These are phyloP conservation scores for Pyrenochaeta sp. DNA, from an alignment of 2,329 filamentous ascomycete species.

Conservation along the genomic window DNA sequence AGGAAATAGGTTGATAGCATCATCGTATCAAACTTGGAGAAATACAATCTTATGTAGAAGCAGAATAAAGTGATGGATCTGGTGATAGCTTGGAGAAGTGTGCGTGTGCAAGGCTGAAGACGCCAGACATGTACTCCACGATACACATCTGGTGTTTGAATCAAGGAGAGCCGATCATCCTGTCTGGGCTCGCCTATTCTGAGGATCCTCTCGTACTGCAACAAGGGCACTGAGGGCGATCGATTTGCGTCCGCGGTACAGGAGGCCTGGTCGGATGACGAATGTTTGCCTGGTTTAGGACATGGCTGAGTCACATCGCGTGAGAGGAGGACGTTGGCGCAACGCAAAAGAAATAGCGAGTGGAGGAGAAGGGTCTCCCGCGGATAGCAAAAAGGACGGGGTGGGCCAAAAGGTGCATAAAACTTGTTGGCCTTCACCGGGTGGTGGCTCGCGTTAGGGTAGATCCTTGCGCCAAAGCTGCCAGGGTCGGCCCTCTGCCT, in stretches of 20 bases:
- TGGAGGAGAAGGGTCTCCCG: slow-evolving; percentile 27
- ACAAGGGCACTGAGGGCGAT: slow-evolving; percentile 18
- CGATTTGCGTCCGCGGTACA: slow-evolving; percentile 14
- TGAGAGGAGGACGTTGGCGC: slow-evolving; percentile 20
- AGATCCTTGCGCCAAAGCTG: slow-evolving; percentile 14
- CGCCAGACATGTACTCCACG: slow-evolving; percentile 8
- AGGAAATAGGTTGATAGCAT: slow-evolving; percentile 12
- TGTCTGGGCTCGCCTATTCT: slow-evolving; percentile 12
- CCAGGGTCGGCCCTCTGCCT: slow-evolving; percentile 18
- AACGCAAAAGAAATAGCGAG: slow-evolving; percentile 20
- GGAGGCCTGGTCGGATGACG: slow-evolving; percentile 23
- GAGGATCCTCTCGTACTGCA: slow-evolving; percentile 7
- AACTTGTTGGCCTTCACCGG: slow-evolving; percentile 23
- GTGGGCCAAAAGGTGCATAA: slow-evolving; percentile 33
- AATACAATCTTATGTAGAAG: slow-evolving; percentile 12
- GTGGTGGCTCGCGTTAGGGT: slow-evolving; percentile 29
- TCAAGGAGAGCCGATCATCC: slow-evolving; percentile 6
- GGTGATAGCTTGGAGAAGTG: slow-evolving; percentile 5
- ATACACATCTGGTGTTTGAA: slow-evolving; percentile 12
- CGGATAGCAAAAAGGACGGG: slow-evolving; percentile 29
- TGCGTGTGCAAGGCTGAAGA: too few relatives aligned
- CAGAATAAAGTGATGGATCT: slow-evolving; percentile 8
- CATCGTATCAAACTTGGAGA: slow-evolving; percentile 24
- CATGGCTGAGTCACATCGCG: slow-evolving; percentile 24
- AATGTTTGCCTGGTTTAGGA: slow-evolving; percentile 22